Evolutionary conservation across 106 monocot genomes (phyloP), one percentile per base, ranked within the genome.

Genomic region (Dioscorea alata): DNA sequence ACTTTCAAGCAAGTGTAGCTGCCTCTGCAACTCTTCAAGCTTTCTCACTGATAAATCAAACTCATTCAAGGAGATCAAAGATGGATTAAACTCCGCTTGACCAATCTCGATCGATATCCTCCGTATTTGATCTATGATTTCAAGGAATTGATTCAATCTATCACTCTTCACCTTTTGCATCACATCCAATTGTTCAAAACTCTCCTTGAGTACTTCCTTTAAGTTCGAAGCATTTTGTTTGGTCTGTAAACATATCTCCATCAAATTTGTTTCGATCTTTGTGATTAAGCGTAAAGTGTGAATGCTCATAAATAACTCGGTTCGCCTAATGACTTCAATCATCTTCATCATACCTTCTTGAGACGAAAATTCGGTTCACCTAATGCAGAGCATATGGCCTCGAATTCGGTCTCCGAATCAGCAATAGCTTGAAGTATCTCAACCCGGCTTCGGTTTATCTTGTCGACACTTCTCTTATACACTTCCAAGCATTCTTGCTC

Each of bases 401-500:
- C 81, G 49, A 85, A 73, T 73, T 89, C 88, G 13, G 84, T 85
- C 60, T 89, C 85, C 12, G 71, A 66, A 71, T 89, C 88, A 25
- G 82, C 85, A 57, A 89, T 89, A 18, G 82, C 79, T 69, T 76
- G 75, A 48, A 74, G 68, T 10, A 89, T 76, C 76, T 82, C 76
- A 61, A 73, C 88, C 59, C 85, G 76, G 13, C 73, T 71, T 17
- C 61, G 77, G 77, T 79, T 89, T 7, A 81, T 81, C 25, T 72
- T 65, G 66, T 89, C 85, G 18, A 89, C 79, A 64, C 79, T 89
- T 58, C 79, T 73, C 49, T 76, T 72, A 48, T 85, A 85, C 16
- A 82, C 88, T 21, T 89, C 84, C 35, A 89, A 63, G 67, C 94
- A 94, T 49, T 94, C 89, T 56, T 80, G 75, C 75, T 93, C 89